Conservation (phyloP, 2,329 filamentous ascomycete species). For the Huntiella abstrusa region DNA sequence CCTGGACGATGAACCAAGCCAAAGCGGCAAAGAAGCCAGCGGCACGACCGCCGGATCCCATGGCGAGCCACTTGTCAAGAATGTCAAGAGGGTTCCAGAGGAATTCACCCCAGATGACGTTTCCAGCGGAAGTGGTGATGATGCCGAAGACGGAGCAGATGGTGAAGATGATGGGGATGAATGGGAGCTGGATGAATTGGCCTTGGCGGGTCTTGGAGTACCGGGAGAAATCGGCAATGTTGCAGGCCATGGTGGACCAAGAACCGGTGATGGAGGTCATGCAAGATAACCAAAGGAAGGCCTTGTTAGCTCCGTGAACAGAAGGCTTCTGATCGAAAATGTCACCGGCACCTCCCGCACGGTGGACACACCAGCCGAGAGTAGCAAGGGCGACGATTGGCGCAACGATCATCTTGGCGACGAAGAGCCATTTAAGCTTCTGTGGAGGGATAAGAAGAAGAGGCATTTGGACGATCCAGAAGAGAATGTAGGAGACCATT, state of each 20-base stretch:
- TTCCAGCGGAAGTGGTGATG: slow-evolving; percentile 26
- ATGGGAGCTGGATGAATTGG: slow-evolving; percentile 27
- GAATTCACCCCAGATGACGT: slow-evolving; percentile 25
- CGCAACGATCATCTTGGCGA: slow-evolving; percentile 19
- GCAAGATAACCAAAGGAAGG: slow-evolving; percentile 22
- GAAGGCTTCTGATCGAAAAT: slow-evolving; percentile 10
- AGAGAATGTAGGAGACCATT: slow-evolving; percentile 26
- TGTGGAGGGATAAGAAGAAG: slow-evolving; percentile 27
- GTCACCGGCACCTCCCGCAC: slow-evolving; percentile 12
- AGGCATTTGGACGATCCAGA: slow-evolving; percentile 27
- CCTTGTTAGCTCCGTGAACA: slow-evolving; percentile 20
- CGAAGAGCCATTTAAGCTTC: slow-evolving; percentile 24
- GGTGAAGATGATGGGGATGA: slow-evolving; percentile 29
- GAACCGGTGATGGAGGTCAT: slow-evolving; percentile 29
- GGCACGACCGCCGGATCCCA: slow-evolving; percentile 15
- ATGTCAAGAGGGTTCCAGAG: slow-evolving; percentile 31
- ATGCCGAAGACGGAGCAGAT: slow-evolving; percentile 28
- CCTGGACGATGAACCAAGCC: slow-evolving; percentile 16
- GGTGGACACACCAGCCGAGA: slow-evolving; percentile 22
- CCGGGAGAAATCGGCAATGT: slow-evolving; percentile 25
- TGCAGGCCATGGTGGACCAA: slow-evolving; percentile 29
- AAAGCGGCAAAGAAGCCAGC: slow-evolving; percentile 17
- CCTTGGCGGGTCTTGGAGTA: slow-evolving; percentile 23
- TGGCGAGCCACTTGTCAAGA: slow-evolving; percentile 22
- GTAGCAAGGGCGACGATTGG: slow-evolving; percentile 13